A percentile compares a stretch with the other conserved stretches of the same genome.
Evolutionary conservation across 352 stramenopile species (phyloP).

Genomic region (Phytophthora pseudosyringae): DNA sequence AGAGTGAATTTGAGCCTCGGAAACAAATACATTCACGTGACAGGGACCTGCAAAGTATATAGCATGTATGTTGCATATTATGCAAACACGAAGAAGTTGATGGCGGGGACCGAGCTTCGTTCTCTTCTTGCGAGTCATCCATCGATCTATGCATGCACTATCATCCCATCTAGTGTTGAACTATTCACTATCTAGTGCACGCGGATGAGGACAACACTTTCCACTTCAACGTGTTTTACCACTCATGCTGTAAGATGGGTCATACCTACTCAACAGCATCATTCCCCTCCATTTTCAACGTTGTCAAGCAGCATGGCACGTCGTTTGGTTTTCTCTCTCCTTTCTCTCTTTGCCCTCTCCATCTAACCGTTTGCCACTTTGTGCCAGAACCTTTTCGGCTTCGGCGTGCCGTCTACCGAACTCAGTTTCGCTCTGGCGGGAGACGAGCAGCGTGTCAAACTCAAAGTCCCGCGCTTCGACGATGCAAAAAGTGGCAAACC

Average conservation of each 20-base stretch:
- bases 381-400: constrained; percentile 61
- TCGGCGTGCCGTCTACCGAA: constrained; percentile 49
- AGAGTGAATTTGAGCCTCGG: too few species aligned
- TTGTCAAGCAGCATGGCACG: constrained; percentile 5
- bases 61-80: too few species aligned
- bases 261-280: not conserved
- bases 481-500: constrained; percentile 36
- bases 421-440: constrained; percentile 50
- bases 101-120: too few species aligned
- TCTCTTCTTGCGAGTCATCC: too few species aligned
- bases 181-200: too few species aligned
- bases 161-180: too few species aligned
- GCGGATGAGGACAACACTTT: too few species aligned
- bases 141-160: too few species aligned
- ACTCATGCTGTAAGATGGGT: not conserved
- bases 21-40: too few species aligned
- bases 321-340: not conserved
- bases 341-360: not conserved
- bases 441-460: constrained; percentile 31
- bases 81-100: too few species aligned
- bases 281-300: not conserved
- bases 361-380: constrained; percentile 2
- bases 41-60: too few species aligned
- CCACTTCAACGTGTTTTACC: too few species aligned
- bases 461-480: constrained; percentile 26